A percentile compares a stretch with the other conserved stretches of the same genome.
These are phyloP conservation scores for Letharia columbiana DNA, from an alignment of 495 filamentous ascomycete genomes.

Conservation along the genomic window DNA sequence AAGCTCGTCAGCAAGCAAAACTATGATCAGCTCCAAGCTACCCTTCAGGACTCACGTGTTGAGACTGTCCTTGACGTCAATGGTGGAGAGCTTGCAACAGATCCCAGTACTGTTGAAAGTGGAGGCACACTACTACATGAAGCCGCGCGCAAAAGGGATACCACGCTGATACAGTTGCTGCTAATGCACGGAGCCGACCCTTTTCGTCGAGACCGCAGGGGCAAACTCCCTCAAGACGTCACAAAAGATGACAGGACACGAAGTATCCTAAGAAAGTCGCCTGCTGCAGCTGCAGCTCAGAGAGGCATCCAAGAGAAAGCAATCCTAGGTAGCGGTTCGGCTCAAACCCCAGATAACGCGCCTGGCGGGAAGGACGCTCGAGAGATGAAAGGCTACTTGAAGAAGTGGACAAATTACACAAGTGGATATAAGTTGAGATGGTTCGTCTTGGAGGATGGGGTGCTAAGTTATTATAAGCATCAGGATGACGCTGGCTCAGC, in stretches of 20 bases:
- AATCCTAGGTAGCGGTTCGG: conserved; percentile 65
- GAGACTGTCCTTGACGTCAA: conserved; percentile 85
- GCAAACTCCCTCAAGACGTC: conserved; percentile 91
- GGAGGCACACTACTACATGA: conserved; percentile 91
- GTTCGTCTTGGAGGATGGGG: conserved; percentile 97
- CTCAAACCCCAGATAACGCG: conserved; percentile 53
- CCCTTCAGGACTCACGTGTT: conserved; percentile 76
- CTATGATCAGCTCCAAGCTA: conserved; percentile 66
- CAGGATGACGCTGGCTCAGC: conserved; percentile 89
- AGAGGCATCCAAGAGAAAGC: conserved; percentile 94
- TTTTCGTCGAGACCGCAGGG: conserved; percentile 87
- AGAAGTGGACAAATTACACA: conserved; percentile 99
- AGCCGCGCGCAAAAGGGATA: conserved; percentile 79
- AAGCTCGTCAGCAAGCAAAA: conserved; percentile 59
- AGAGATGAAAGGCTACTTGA: conserved; percentile 97
- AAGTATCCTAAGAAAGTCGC: conserved; percentile 83
- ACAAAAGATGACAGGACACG: conserved; percentile 89
- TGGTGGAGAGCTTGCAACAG: conserved; percentile 75
- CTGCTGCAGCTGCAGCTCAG: conserved; percentile 88
- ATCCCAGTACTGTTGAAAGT: conserved; percentile 60
- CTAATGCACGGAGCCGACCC: conserved; percentile 96
- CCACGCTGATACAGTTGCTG: conserved; percentile 75
- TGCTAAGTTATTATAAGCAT: conserved; percentile 97
- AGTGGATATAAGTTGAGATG: conserved; percentile 92
- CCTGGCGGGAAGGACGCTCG: conserved; percentile 75